Evolutionary conservation across 2,329 filamentous ascomycete genomes (phyloP).

Genomic region (Lachnellula occidentalis): DNA sequence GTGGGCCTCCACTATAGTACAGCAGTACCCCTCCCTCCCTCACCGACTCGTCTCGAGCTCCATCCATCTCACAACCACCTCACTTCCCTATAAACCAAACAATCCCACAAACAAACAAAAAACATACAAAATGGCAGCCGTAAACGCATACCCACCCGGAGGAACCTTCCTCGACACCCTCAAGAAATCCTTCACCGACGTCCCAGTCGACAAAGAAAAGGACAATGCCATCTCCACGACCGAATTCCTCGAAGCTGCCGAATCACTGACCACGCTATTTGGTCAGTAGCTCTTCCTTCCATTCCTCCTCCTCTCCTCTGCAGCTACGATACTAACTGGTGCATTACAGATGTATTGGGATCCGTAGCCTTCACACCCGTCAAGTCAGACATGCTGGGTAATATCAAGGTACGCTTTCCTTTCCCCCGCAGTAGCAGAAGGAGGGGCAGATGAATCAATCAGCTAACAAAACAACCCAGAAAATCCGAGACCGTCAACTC

Average conservation of each 20-base stretch:
- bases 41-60: not conserved
- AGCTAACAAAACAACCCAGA: slow-evolving; percentile 45
- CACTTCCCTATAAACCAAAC: not conserved
- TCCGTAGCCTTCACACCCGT: slow-evolving; percentile 80
- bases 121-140: slow-evolving; percentile 18
- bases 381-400: slow-evolving; percentile 85
- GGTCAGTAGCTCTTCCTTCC: slow-evolving; percentile 44
- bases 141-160: slow-evolving; percentile 28
- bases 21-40: not conserved
- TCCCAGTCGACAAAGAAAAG: slow-evolving; percentile 67
- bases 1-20: not conserved
- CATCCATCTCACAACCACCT: not conserved
- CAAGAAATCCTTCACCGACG: slow-evolving; percentile 77
- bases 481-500: slow-evolving; percentile 79
- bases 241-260: slow-evolving; percentile 86
- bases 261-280: slow-evolving; percentile 82
- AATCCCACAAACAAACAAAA: not conserved
- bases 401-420: slow-evolving; percentile 66
- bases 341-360: slow-evolving; percentile 51
- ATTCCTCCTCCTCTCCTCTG: not conserved
- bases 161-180: slow-evolving; percentile 79
- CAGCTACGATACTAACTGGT: not conserved
- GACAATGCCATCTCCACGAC: slow-evolving; percentile 75
- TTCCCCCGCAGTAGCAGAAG: not conserved
- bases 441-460: not conserved